Evolutionary conservation across 352 stramenopile genomes (phyloP).

Genomic region (Phytopythium montanum): DNA sequence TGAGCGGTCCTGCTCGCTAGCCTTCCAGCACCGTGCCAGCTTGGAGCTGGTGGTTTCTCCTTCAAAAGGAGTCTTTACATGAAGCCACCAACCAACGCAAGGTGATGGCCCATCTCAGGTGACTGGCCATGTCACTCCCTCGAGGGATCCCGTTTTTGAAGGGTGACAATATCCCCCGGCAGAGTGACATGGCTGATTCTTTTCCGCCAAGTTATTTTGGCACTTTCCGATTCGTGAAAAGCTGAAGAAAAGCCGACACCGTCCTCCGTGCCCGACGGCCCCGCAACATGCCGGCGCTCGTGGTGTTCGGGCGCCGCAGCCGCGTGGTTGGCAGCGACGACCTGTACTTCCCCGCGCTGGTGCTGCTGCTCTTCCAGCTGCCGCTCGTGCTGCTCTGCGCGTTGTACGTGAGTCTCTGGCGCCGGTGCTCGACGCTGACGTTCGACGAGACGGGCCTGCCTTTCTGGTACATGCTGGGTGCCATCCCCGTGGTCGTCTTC

Average conservation of each 20-base stretch:
- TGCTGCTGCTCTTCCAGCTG: constrained; percentile 77
- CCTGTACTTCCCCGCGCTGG: constrained; percentile 76
- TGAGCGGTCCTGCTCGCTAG: too few relatives aligned
- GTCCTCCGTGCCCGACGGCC: background rate
- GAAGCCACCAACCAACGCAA: too few relatives aligned
- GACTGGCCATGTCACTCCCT: too few relatives aligned
- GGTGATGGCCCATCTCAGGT: too few relatives aligned
- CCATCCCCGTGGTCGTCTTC: constrained; percentile 68
- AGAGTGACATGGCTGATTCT: too few relatives aligned
- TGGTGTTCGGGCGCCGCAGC: constrained; percentile 78
- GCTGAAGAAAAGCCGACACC: too few relatives aligned
- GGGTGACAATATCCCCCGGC: too few relatives aligned
- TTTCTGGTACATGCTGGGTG: constrained; percentile 78
- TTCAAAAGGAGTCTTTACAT: too few relatives aligned
- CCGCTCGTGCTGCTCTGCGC: constrained; percentile 58
- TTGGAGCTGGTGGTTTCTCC: too few relatives aligned
- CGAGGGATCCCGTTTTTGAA: too few relatives aligned
- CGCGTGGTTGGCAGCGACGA: constrained; percentile 84
- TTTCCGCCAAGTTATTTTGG: background rate
- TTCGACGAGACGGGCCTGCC: constrained; percentile 52
- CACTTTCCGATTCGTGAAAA: too few relatives aligned
- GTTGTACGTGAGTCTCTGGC: constrained; percentile 60
- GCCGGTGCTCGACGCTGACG: constrained; percentile 59
- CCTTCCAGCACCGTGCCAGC: too few relatives aligned
- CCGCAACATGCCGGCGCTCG: constrained; percentile 67